Conservation (phyloP, 2,329 filamentous ascomycete genomes). For the Teratosphaeria nubilosa region DNA sequence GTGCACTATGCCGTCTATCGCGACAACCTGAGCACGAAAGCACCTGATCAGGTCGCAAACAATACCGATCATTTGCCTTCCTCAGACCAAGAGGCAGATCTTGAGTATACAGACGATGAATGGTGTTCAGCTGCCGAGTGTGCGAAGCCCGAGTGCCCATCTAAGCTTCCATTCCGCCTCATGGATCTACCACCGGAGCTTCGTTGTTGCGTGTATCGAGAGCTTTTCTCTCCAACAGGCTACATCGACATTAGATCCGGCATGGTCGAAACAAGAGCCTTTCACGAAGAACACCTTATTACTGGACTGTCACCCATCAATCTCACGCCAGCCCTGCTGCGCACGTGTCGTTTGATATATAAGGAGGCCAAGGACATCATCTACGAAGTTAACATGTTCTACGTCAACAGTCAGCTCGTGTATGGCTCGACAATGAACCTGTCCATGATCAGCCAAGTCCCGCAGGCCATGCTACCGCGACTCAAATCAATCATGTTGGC, state of each 20-base stretch:
- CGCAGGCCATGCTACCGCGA: constrained; percentile 2
- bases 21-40: background rate
- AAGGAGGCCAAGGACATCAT: constrained; percentile 27
- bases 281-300: background rate
- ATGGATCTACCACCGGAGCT: constrained; percentile 12
- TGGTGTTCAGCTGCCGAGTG: background rate
- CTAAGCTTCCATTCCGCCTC: constrained; percentile 7
- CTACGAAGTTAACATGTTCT: constrained; percentile 27
- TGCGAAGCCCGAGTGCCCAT: background rate
- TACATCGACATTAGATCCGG: constrained; percentile 1
- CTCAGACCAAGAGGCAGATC: background rate
- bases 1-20: background rate
- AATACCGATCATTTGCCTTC: background rate
- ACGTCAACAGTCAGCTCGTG: constrained; percentile 13
- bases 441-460: background rate
- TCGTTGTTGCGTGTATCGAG: constrained; percentile 9
- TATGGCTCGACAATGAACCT: background rate
- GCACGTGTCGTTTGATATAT: constrained; percentile 25
- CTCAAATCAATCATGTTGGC: background rate
- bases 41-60: background rate
- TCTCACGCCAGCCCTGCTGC: constrained; percentile 17
- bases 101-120: background rate
- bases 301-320: background rate
- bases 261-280: constrained; percentile 21
- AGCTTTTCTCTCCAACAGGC: constrained; percentile 9